Evolutionary conservation across 805 yeast species (phyloP).

Genomic region (Saturnispora silvae): DNA sequence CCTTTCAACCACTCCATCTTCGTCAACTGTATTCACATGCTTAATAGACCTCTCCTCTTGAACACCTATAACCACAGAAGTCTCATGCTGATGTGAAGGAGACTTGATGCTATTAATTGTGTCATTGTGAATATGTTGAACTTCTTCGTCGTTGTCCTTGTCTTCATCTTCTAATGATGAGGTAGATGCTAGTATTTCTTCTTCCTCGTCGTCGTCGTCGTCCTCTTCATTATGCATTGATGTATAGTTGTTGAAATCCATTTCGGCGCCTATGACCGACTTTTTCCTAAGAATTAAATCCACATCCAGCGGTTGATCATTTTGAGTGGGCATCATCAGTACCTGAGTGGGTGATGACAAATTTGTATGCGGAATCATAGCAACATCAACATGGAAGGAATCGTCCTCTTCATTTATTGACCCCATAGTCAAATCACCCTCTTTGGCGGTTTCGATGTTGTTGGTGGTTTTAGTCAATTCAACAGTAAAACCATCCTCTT

Average conservation of each 20-base stretch:
- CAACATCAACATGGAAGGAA: constrained; percentile 1
- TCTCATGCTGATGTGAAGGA: too few species aligned
- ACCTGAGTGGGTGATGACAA: not conserved
- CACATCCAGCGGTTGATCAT: constrained; percentile 3
- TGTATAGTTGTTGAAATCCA: constrained; percentile 7
- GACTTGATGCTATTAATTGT: too few species aligned
- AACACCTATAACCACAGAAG: too few species aligned
- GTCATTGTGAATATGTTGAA: too few species aligned
- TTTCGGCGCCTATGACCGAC: constrained; percentile 4
- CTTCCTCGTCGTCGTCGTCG: too few species aligned
- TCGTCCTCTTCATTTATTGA: not conserved
- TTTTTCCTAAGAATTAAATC: not conserved
- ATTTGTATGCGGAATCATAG: constrained; percentile 1
- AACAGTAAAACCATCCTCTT: constrained; percentile 1
- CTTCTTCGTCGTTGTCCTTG: too few species aligned
- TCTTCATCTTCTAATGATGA: too few species aligned
- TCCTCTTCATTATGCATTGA: constrained; percentile 2
- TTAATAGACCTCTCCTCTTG: too few species aligned
- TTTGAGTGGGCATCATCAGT: too few species aligned
- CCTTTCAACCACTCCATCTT: too few species aligned
- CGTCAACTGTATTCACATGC: too few species aligned
- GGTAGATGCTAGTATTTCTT: too few species aligned
- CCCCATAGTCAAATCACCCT: not conserved
- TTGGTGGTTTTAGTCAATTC: not conserved
- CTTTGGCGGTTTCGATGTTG: not conserved